Evolutionary conservation across 768 basidiomycete species (phyloP).

Genomic region (Rhizopogon sp.): DNA sequence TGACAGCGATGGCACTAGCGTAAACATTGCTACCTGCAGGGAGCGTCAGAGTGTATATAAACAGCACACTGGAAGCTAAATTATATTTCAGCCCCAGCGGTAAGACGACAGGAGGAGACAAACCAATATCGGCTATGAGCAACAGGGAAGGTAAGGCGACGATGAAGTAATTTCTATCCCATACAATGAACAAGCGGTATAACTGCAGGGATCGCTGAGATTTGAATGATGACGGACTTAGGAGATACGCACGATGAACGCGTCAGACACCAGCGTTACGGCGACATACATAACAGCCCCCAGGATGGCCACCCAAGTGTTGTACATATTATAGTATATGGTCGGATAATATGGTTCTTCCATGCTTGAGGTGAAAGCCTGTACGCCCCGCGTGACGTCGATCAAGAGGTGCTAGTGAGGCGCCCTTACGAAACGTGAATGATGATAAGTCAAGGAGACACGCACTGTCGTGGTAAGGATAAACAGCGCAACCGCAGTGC

Average conservation of each 20-base stretch:
- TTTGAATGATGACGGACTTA: background rate
- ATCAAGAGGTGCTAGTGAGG: constrained; percentile 15
- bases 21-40: constrained; percentile 14
- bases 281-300: constrained; percentile 17
- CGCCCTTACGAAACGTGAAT: background rate
- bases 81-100: background rate
- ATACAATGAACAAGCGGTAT: constrained; percentile 18
- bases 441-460: background rate
- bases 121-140: constrained; percentile 21
- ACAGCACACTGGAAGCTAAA: constrained; percentile 11
- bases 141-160: constrained; percentile 11
- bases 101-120: background rate
- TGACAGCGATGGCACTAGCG: constrained; percentile 10
- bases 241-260: constrained; percentile 17
- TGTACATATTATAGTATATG: constrained; percentile 13
- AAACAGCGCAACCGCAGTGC: constrained; percentile 5
- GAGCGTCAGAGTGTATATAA: constrained; percentile 11
- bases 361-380: constrained; percentile 15
- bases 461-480: constrained; percentile 4
- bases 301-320: constrained; percentile 12
- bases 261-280: constrained; percentile 19
- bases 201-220: constrained; percentile 6
- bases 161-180: constrained; percentile 14
- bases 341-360: constrained; percentile 7
- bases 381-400: constrained; percentile 15